phyloP scores from a whole-genome alignment of 2,329 filamentous ascomycete species.

The Aurifilum marmelostoma region DNA sequence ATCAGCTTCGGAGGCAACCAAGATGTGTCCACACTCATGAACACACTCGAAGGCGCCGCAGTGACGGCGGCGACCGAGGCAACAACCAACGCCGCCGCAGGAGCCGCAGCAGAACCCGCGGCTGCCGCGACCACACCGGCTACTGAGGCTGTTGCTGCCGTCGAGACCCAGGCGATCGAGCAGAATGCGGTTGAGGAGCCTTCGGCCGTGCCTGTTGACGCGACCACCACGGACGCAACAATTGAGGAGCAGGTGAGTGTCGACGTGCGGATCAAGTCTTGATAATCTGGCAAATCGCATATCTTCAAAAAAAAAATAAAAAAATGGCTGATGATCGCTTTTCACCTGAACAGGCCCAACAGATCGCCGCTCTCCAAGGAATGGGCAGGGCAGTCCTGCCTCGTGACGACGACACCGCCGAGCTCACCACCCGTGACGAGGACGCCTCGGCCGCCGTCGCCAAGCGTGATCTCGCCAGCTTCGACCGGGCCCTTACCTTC shows the following conservation, averaged over 20 bases:
- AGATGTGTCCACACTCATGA: constrained; percentile 50
- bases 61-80: constrained; percentile 42
- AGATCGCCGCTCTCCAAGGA: constrained; percentile 49
- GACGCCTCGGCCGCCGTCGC: constrained; percentile 35
- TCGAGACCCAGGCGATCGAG: constrained; percentile 27
- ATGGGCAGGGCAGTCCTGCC: constrained; percentile 55
- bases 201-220: constrained; percentile 10
- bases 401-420: constrained; percentile 34
- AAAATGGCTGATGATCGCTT: too few species aligned
- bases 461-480: constrained; percentile 53
- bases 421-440: constrained; percentile 41
- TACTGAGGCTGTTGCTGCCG: constrained; percentile 29
- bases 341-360: constrained; percentile 39
- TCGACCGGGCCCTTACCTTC: constrained; percentile 51
- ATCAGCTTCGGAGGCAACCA: constrained; percentile 51
- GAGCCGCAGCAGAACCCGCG: constrained; percentile 32
- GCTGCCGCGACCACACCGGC: constrained; percentile 32
- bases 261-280: background rate
- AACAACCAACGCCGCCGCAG: constrained; percentile 36
- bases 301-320: too few species aligned
- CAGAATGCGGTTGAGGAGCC: constrained; percentile 7
- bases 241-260: constrained; percentile 43
- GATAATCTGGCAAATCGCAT: background rate
- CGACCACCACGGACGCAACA: constrained; percentile 37
- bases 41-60: constrained; percentile 51